phyloP scores from a whole-genome alignment of 768 basidiomycete species.

The Goffeauzyma gilvescens region DNA sequence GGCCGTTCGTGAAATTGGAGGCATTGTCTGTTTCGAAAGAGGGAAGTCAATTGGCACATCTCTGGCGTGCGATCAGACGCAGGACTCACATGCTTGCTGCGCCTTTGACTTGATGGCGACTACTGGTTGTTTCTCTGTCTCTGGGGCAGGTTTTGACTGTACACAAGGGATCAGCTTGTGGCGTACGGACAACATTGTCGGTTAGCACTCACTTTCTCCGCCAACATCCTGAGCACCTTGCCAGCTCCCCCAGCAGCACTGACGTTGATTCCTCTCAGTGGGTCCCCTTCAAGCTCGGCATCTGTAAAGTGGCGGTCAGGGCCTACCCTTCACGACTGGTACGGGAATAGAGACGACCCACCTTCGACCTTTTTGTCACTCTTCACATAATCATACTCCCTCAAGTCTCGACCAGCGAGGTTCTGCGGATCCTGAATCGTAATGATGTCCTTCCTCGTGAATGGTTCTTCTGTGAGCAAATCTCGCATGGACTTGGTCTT shows the following conservation, averaged over 20 bases:
- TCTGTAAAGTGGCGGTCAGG: constrained; percentile 9
- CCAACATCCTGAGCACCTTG: constrained; percentile 31
- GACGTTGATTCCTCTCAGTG: constrained; percentile 34
- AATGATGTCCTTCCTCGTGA: constrained; percentile 77
- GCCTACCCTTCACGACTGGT: too few relatives aligned
- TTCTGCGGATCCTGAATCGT: constrained; percentile 44
- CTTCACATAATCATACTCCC: constrained; percentile 35
- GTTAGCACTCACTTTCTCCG: constrained; percentile 29
- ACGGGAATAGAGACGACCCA: constrained; percentile 9
- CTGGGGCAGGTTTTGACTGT: not conserved
- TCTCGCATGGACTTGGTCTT: constrained; percentile 44
- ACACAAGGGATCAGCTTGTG: too few relatives aligned
- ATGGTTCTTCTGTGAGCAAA: constrained; percentile 62
- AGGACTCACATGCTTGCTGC: constrained; percentile 6
- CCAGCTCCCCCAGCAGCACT: constrained; percentile 33
- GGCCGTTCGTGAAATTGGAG: constrained; percentile 42
- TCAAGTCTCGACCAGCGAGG: constrained; percentile 31
- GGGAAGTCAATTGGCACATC: not conserved
- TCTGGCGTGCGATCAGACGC: not conserved
- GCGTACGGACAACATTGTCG: too few relatives aligned
- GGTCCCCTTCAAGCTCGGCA: constrained; percentile 22
- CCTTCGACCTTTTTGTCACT: constrained; percentile 29
- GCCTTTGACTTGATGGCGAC: constrained; percentile 11
- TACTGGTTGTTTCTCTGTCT: constrained; percentile 8
- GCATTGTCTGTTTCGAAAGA: constrained; percentile 37